A percentile compares a stretch with the other conserved stretches of the same genome.
phyloP scores from a whole-genome alignment of 352 stramenopile species.

The Discostella stelligera region DNA sequence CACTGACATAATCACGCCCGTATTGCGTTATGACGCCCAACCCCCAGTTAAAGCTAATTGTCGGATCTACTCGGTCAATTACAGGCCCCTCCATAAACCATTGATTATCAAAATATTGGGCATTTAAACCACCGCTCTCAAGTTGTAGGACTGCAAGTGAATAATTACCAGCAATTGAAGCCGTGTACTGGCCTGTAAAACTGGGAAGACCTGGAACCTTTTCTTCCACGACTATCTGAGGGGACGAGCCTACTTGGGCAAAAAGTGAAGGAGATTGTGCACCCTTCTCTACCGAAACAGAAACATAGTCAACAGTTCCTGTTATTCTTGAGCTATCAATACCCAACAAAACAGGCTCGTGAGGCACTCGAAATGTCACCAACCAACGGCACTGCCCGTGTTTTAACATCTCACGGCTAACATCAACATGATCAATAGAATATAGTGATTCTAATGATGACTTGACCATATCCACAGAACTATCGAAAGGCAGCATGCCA shows the following conservation, averaged over 20 bases:
- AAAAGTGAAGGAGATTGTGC: constrained; percentile 44
- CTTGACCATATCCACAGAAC: constrained; percentile 86
- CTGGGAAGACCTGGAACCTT: constrained; percentile 89
- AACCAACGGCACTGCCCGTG: constrained; percentile 89
- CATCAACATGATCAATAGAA: constrained; percentile 88
- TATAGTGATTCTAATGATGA: constrained; percentile 87
- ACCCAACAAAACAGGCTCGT: constrained; percentile 82
- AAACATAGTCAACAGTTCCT: constrained; percentile 57
- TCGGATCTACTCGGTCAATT: constrained; percentile 86
- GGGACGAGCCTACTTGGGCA: constrained; percentile 82
- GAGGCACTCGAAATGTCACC: constrained; percentile 88
- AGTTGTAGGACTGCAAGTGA: constrained; percentile 90
- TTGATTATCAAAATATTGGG: constrained; percentile 94
- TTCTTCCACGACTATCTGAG: constrained; percentile 84
- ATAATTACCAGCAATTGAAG: constrained; percentile 83
- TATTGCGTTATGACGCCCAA: constrained; percentile 89
- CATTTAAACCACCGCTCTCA: constrained; percentile 86
- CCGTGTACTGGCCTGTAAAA: constrained; percentile 90
- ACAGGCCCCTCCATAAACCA: constrained; percentile 90
- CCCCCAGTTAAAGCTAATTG: constrained; percentile 89
- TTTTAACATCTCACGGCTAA: constrained; percentile 75
- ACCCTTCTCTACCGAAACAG: constrained; percentile 66
- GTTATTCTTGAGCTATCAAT: constrained; percentile 69
- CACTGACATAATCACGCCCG: constrained; percentile 92
- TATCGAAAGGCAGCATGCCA: constrained; percentile 86